Evolutionary conservation across 2,329 filamentous ascomycete genomes (phyloP).

Genomic region (Monilinia vaccinii-corymbosi): DNA sequence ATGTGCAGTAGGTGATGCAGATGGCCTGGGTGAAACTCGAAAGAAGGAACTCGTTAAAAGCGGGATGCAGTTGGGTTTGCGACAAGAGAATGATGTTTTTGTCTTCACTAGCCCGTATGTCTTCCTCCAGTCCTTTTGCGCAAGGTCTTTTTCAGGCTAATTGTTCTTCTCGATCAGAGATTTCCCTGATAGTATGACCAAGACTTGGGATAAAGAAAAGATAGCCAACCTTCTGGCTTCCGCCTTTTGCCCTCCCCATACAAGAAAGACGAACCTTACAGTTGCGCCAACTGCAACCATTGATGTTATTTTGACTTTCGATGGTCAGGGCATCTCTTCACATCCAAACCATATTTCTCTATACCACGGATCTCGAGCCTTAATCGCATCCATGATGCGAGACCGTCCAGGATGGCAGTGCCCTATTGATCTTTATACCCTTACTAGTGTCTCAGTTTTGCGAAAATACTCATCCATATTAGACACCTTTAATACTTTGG

Average conservation of each 20-base stretch:
- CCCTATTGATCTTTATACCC: constrained; percentile 78
- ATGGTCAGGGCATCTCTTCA: constrained; percentile 67
- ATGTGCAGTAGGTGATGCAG: constrained; percentile 58
- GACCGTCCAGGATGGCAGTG: constrained; percentile 55
- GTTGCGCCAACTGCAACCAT: constrained; percentile 37
- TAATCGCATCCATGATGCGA: constrained; percentile 57
- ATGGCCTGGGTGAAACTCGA: constrained; percentile 74
- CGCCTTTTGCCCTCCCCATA: constrained; percentile 57
- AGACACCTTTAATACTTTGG: constrained; percentile 65
- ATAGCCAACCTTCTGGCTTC: constrained; percentile 62
- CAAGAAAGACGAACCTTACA: constrained; percentile 25
- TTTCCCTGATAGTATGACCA: constrained; percentile 86
- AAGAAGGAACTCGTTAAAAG: constrained; percentile 78
- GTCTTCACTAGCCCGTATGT: constrained; percentile 70
- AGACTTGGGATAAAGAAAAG: constrained; percentile 61
- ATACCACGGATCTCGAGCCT: constrained; percentile 69
- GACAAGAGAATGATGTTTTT: constrained; percentile 68
- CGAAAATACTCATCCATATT: constrained; percentile 77
- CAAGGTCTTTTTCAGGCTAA: constrained; percentile 1
- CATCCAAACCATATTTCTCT: constrained; percentile 93
- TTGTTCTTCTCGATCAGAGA: constrained; percentile 33
- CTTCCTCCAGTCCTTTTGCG: background rate
- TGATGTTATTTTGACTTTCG: constrained; percentile 73
- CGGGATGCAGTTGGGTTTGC: constrained; percentile 65
- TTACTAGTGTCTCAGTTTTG: constrained; percentile 60